Percentiles rank a stretch among this genome's conserved stretches.
These are phyloP conservation scores for Trifolium repens DNA, from an alignment of 306 rosid species.

Conservation along the genomic window DNA sequence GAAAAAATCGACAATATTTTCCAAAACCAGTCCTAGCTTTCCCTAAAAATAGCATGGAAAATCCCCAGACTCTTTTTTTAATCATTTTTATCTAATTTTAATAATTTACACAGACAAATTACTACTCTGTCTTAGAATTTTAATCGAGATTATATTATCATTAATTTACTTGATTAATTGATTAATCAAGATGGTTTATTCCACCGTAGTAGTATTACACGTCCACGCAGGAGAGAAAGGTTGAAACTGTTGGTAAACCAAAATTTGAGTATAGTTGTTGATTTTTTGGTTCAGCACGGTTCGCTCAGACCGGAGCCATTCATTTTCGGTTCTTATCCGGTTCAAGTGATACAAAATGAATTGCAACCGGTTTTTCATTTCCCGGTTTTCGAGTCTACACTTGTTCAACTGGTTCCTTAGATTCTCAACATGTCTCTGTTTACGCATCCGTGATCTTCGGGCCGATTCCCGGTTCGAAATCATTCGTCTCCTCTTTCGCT, in stretches of 20 bases:
- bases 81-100: slow-evolving; percentile 47
- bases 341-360: slow-evolving; percentile 49
- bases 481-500: slow-evolving; percentile 81
- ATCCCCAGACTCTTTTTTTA: slow-evolving; percentile 35
- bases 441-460: slow-evolving; percentile 83
- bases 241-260: slow-evolving; percentile 65
- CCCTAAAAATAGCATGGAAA: slow-evolving; percentile 37
- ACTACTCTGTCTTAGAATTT: slow-evolving; percentile 42
- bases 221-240: slow-evolving; percentile 61
- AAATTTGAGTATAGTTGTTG: slow-evolving; percentile 52
- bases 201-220: slow-evolving; percentile 48
- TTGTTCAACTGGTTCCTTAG: slow-evolving; percentile 77
- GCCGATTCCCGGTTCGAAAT: slow-evolving; percentile 97
- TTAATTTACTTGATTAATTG: slow-evolving; percentile 46
- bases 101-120: slow-evolving; percentile 44
- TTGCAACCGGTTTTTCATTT: slow-evolving; percentile 65
- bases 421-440: slow-evolving; percentile 87
- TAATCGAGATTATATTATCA: slow-evolving; percentile 34
- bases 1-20: slow-evolving; percentile 48
- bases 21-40: slow-evolving; percentile 49
- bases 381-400: slow-evolving; percentile 74
- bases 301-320: slow-evolving; percentile 63
- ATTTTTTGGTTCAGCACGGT: slow-evolving; percentile 59
- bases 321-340: slow-evolving; percentile 67
- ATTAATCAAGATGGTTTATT: slow-evolving; percentile 50